A percentile compares a stretch with the other conserved stretches of the same genome.
phyloP scores from a whole-genome alignment of 2,329 filamentous ascomycete genomes.

The Penicillium psychrosexuale region DNA sequence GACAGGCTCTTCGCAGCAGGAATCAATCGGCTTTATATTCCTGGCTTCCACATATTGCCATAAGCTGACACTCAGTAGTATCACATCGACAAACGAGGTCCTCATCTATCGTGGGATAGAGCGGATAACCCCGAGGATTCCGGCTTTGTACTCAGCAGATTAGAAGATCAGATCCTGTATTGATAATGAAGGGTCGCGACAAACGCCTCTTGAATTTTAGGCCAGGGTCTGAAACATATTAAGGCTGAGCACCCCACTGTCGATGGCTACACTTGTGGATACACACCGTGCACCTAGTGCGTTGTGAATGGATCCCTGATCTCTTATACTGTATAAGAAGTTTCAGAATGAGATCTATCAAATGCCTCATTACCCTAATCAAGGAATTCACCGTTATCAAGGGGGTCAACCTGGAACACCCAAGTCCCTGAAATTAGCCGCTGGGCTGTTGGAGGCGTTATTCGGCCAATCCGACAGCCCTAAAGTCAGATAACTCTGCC shows the following conservation, averaged over 20 bases:
- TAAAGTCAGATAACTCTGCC: background rate
- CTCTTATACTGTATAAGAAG: background rate
- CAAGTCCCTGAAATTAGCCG: background rate
- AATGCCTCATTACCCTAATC: background rate
- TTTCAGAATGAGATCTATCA: background rate
- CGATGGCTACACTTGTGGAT: background rate
- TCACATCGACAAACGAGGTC: background rate
- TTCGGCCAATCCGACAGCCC: conserved; percentile 1
- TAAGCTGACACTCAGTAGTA: background rate
- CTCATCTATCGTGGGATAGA: background rate
- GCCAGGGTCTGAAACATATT: background rate
- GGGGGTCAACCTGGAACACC: background rate
- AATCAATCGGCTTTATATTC: background rate
- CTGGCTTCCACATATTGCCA: background rate
- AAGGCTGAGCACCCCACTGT: background rate
- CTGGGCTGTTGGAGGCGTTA: conserved; percentile 1
- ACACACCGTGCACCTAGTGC: background rate
- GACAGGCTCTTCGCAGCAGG: background rate
- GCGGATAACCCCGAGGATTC: background rate
- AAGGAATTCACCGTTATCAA: background rate
- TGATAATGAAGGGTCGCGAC: background rate
- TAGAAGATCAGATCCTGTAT: too few species aligned
- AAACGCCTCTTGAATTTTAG: background rate
- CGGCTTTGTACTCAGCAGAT: background rate
- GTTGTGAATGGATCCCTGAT: background rate